These are phyloP conservation scores for Erysimum pusillum DNA, from an alignment of 441 rosid genomes.

Conservation along the genomic window DNA sequence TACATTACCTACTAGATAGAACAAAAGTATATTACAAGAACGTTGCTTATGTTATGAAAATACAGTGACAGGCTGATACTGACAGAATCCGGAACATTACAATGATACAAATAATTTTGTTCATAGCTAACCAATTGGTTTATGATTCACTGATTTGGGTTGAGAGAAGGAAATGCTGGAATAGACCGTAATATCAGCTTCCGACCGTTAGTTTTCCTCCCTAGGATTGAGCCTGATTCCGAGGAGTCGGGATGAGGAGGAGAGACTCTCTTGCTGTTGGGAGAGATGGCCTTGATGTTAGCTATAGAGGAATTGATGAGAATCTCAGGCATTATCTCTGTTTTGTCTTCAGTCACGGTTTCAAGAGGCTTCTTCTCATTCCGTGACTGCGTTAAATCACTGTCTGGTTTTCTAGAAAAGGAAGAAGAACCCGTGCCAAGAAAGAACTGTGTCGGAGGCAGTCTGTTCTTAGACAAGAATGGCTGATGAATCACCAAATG, in stretches of 20 bases:
- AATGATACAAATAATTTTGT: slow-evolving; percentile 40
- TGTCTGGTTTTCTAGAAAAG: slow-evolving; percentile 59
- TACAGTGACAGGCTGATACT: slow-evolving; percentile 67
- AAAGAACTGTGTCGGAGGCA: slow-evolving; percentile 64
- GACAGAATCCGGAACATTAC: slow-evolving; percentile 58
- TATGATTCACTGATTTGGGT: slow-evolving; percentile 45
- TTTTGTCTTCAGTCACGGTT: slow-evolving; percentile 59
- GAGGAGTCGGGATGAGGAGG: slow-evolving; percentile 71
- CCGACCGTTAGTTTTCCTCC: slow-evolving; percentile 67
- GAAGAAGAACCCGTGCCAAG: slow-evolving; percentile 72
- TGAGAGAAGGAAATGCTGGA: slow-evolving; percentile 90
- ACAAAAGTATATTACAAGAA: slow-evolving; percentile 40
- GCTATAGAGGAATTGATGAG: slow-evolving; percentile 49
- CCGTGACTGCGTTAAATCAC: slow-evolving; percentile 53
- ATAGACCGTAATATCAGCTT: slow-evolving; percentile 92
- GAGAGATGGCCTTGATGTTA: slow-evolving; percentile 72
- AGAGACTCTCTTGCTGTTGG: slow-evolving; percentile 97
- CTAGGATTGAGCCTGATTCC: slow-evolving; percentile 71
- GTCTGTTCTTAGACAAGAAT: slow-evolving; percentile 70
- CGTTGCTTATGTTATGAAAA: slow-evolving; percentile 29
- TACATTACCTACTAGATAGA: slow-evolving; percentile 40
- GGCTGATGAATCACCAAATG: slow-evolving; percentile 66
- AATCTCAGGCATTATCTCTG: slow-evolving; percentile 62
- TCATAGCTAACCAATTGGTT: slow-evolving; percentile 5
- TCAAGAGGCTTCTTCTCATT: slow-evolving; percentile 65